Evolutionary conservation across 192 early-diverging fungal species (phyloP).

Genomic region (Tieghemiomyces parasiticus): DNA sequence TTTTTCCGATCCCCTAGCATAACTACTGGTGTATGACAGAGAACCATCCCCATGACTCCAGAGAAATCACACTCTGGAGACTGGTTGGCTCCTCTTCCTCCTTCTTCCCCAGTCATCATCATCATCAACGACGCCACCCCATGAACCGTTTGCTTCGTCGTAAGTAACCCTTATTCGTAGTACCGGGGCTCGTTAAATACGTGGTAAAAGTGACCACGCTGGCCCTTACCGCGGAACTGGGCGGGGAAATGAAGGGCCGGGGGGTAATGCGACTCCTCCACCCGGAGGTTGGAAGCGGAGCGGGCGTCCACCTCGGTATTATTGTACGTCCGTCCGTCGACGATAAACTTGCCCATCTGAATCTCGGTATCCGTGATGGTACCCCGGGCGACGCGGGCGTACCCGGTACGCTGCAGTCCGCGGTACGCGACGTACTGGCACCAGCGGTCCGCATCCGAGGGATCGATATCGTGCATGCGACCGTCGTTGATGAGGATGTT

Average conservation of each 20-base stretch:
- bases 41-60: no score
- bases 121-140: no score
- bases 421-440: constrained; percentile 73
- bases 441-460: constrained; percentile 63
- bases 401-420: constrained; percentile 52
- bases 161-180: constrained; percentile 36
- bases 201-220: constrained; percentile 61
- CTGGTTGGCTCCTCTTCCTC: no score
- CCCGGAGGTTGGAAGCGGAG: constrained; percentile 38
- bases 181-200: constrained; percentile 66
- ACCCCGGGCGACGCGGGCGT: constrained; percentile 63
- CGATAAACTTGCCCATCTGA: constrained; percentile 58
- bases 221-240: constrained; percentile 48
- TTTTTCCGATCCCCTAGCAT: no score
- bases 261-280: constrained; percentile 36
- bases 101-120: no score
- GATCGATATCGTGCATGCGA: constrained; percentile 60
- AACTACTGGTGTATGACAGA: no score
- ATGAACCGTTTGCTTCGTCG: no score
- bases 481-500: constrained; percentile 45
- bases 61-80: no score
- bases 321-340: constrained; percentile 17
- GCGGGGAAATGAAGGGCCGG: constrained; percentile 42
- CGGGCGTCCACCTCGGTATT: constrained; percentile 20
- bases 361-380: constrained; percentile 76